Base-by-base conservation (phyloP, 495 filamentous ascomycete genomes). In the Extremus antarcticus region DNA sequence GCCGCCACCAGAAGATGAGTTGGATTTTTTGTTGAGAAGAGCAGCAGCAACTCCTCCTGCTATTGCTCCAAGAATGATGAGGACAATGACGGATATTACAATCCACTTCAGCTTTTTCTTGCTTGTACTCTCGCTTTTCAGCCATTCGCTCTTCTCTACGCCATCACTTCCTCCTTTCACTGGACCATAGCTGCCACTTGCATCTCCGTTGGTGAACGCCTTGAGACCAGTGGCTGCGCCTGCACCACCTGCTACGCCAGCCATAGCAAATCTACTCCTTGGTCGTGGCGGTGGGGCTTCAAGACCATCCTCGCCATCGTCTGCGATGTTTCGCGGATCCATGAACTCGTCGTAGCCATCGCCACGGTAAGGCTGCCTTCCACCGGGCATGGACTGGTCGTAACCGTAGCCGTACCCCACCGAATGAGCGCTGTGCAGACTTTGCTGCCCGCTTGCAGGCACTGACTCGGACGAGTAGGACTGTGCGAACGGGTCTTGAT, bases 221-320 rank as follows among this genome's bases (percentile, higher is more conserved):
- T 68, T 69, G 32, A 78, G n/a, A 13, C 35, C 21, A 29, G 43
- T 53, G 11, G 51, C 63, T 1, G 23, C 63, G 59, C 40, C 60
- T 25, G 54, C 66, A 47, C 35, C 66, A 43, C 43, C 78, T 2
- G 61, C 54, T 2, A 64, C 64, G 24, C 74, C 74, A 4, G 79
- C 68, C 70, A 17, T 66, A 69, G 1, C 66, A 57, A 50, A 47
- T 62, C 55, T 19, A 57, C 55, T 52, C 49, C 39, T 41, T 13
- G 29, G 29, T 54, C 43, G 53, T 69, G 67, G 43, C 63, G 67
- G 22, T 67, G 71, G 65, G 65, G 71, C 59, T 53, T 51, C 55
- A 47, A 89, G 76, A 2, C 84, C 87, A 58, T 95, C 89, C 61
- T 95, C 89, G 8, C 84, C 88, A 62, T 94, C 88, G 62, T 95